Conservation (phyloP, 169 alveolate genomes). For the Miamiensis avidus region DNA sequence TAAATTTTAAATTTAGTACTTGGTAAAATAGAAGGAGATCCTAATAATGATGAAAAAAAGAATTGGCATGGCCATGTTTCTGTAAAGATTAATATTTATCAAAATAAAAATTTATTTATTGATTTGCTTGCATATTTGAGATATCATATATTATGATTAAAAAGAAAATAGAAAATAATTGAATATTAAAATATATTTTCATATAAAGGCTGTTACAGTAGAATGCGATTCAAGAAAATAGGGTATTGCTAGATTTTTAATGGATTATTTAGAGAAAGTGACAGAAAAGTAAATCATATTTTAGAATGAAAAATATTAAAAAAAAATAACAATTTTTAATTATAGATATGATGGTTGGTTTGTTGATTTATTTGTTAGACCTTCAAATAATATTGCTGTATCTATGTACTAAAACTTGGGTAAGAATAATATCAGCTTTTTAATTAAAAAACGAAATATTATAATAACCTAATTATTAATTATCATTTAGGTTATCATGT, state of each 20-base stretch:
- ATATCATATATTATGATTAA: no score
- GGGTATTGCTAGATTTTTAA: constrained; percentile 92
- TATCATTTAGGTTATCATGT: constrained; percentile 92
- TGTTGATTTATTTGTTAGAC: constrained; percentile 94
- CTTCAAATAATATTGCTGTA: constrained; percentile 91
- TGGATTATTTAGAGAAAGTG: constrained; percentile 91
- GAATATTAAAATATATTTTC: not conserved
- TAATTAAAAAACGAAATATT: no score
- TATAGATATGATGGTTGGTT: constrained; percentile 80
- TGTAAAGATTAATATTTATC: no score
- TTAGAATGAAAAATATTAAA: constrained; percentile 31
- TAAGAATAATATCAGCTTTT: no score
- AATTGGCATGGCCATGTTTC: constrained; percentile 97
- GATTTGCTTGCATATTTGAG: no score
- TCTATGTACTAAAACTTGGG: constrained; percentile 91
- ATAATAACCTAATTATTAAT: no score
- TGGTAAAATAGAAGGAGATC: constrained; percentile 93
- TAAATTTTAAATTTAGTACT: constrained; percentile 51
- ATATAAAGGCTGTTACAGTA: constrained; percentile 90
- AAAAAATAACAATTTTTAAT: no score
- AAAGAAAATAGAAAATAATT: not conserved
- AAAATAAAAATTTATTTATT: no score
- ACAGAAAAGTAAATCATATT: constrained; percentile 54
- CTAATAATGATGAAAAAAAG: constrained; percentile 64
- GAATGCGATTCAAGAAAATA: constrained; percentile 92